Evolutionary conservation across 2,329 filamentous ascomycete species (phyloP).

Genomic region (Penicillium palitans): DNA sequence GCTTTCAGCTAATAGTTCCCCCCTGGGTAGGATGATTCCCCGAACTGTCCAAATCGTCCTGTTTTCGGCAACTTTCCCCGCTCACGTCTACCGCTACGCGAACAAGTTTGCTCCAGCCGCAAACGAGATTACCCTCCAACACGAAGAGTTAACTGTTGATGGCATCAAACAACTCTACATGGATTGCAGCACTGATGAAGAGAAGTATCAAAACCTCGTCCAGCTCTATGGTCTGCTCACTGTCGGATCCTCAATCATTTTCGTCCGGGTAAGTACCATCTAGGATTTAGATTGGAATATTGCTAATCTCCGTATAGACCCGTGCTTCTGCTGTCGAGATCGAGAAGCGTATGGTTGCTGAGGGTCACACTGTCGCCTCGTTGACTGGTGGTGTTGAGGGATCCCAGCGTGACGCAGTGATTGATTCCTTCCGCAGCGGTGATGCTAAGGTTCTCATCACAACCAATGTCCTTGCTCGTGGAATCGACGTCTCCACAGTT

Average conservation of each 20-base stretch:
- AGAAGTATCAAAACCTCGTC: conserved; percentile 86
- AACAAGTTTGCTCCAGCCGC: conserved; percentile 79
- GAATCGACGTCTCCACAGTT: conserved; percentile 88
- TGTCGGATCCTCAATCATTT: conserved; percentile 96
- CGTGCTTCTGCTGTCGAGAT: conserved; percentile 84
- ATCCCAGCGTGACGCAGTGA: conserved; percentile 74
- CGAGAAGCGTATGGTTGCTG: conserved; percentile 77
- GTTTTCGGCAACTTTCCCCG: conserved; percentile 92
- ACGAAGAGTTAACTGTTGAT: conserved; percentile 90
- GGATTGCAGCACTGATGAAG: conserved; percentile 77
- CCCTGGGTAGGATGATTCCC: conserved; percentile 65
- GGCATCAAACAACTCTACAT: conserved; percentile 98
- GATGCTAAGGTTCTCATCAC: conserved; percentile 95
- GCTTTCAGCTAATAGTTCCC: conserved; percentile 32
- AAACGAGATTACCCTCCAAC: conserved; percentile 82
- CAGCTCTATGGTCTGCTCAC: conserved; percentile 96
- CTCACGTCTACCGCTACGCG: conserved; percentile 81
- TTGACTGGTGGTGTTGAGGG: conserved; percentile 88
- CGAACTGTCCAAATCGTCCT: conserved; percentile 79
- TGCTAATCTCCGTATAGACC: conserved; percentile 56
- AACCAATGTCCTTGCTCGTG: conserved; percentile 92
- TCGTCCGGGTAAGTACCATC: conserved; percentile 70
- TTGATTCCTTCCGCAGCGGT: conserved; percentile 82
- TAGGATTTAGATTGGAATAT: background rate
- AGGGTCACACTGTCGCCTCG: conserved; percentile 89